Evolutionary conservation across 2,329 filamentous ascomycete genomes (phyloP).

Genomic region (Zalaria obscura): DNA sequence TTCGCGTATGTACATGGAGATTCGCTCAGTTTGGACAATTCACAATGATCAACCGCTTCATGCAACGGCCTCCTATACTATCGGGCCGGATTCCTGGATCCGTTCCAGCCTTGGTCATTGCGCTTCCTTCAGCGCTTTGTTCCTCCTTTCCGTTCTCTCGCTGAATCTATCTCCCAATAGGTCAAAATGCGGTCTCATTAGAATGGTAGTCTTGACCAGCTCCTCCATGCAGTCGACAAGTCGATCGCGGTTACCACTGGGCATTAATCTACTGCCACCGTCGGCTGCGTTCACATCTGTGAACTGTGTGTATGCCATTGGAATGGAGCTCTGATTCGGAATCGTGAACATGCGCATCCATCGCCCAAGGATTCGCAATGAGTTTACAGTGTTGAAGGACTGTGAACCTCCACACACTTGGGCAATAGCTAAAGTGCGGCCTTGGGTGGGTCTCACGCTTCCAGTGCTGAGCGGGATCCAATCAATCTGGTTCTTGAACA

Average conservation of each 20-base stretch:
- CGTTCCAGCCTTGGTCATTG: too few species aligned
- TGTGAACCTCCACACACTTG: conserved; percentile 52
- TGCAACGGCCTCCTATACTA: too few species aligned
- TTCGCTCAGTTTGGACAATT: too few species aligned
- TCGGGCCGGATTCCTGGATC: too few species aligned
- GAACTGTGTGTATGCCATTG: conserved; percentile 49
- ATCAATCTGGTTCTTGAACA: conserved; percentile 59
- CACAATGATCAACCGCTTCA: neutral
- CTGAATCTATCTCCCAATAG: conserved; percentile 50
- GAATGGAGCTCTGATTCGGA: conserved; percentile 51
- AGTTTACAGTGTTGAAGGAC: conserved; percentile 54
- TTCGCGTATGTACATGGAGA: too few species aligned
- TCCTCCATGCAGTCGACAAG: conserved; percentile 57
- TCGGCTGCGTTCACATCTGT: conserved; percentile 29
- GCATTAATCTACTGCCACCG: conserved; percentile 36
- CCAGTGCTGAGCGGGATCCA: conserved; percentile 52
- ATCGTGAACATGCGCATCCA: conserved; percentile 61
- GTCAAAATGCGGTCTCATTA: conserved; percentile 48
- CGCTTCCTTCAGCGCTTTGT: conserved; percentile 8
- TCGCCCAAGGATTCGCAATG: conserved; percentile 47
- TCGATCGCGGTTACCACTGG: conserved; percentile 43
- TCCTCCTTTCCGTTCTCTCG: conserved; percentile 35
- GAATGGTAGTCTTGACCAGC: conserved; percentile 52
- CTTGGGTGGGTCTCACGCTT: conserved; percentile 51
- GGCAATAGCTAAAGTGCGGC: conserved; percentile 46